Evolutionary conservation across 73 alveolate species (phyloP).

Genomic region (Tetrahymena malaccensis): DNA sequence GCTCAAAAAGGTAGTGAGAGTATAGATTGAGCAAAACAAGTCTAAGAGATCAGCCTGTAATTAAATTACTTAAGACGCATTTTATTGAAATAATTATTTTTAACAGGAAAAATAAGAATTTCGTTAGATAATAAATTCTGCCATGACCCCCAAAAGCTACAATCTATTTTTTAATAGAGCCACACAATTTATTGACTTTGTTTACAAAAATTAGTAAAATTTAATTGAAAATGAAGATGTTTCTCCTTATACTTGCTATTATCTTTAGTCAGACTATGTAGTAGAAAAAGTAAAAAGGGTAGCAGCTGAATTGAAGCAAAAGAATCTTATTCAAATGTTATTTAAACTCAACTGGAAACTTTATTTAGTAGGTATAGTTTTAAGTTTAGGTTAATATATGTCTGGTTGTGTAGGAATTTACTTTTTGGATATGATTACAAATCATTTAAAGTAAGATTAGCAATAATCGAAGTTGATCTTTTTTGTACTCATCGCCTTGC

Average conservation of each 20-base stretch:
- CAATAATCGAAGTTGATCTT: not conserved
- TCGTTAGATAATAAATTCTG: not conserved
- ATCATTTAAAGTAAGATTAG: not conserved
- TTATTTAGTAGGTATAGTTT: not conserved
- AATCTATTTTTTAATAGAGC: not conserved
- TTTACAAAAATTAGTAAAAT: not conserved
- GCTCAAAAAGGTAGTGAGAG: not conserved
- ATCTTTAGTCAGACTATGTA: not conserved
- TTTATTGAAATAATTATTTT: too few relatives aligned
- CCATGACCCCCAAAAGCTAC: not conserved
- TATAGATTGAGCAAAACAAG: not conserved
- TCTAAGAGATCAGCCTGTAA: not conserved
- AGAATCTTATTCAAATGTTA: not conserved
- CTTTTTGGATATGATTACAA: not conserved
- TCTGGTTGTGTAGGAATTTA: not conserved
- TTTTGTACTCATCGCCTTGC: not conserved
- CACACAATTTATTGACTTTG: not conserved
- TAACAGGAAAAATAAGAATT: not conserved
- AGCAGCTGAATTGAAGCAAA: not conserved
- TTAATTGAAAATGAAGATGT: not conserved
- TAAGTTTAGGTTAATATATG: not conserved
- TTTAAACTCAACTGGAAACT: not conserved
- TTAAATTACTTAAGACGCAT: not conserved
- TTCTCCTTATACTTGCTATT: not conserved
- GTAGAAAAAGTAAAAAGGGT: not conserved